phyloP scores from a whole-genome alignment of 352 stramenopile species.

The Globisporangium uncinulatum region DNA sequence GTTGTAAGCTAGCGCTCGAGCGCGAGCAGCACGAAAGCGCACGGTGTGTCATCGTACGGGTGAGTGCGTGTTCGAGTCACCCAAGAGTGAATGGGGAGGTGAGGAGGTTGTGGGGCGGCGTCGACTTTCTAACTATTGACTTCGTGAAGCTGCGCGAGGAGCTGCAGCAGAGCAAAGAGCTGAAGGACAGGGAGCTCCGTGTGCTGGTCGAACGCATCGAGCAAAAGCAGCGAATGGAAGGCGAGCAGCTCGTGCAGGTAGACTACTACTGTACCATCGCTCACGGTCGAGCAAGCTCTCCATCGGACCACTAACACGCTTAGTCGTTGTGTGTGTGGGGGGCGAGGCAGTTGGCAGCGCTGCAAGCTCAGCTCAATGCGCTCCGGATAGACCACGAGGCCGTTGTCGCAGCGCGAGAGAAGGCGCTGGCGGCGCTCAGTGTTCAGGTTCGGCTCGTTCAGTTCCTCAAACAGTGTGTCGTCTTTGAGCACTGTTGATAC shows the following conservation, averaged over 20 bases:
- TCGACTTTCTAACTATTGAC: neutral
- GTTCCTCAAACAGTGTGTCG: too few relatives aligned
- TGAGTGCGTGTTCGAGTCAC: neutral
- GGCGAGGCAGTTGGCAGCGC: neutral
- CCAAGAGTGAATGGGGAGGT: too few relatives aligned
- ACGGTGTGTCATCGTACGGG: neutral
- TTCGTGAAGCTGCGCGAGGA: constrained; percentile 8
- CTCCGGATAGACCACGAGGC: constrained; percentile 14
- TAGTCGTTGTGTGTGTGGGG: too few relatives aligned
- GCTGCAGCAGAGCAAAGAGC: constrained; percentile 9
- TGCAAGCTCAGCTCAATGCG: constrained; percentile 13
- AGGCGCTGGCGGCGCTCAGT: constrained; percentile 7
- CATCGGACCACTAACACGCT: too few relatives aligned
- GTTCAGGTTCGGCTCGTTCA: constrained; percentile 14
- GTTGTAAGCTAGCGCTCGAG: constrained; percentile 12
- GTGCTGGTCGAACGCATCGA: constrained; percentile 2
- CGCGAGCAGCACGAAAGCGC: constrained; percentile 8
- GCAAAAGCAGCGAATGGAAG: constrained; percentile 1
- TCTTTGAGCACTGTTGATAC: neutral
- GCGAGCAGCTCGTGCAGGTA: constrained; percentile 7
- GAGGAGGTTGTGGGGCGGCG: too few relatives aligned
- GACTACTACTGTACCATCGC: too few relatives aligned
- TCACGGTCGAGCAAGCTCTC: too few relatives aligned
- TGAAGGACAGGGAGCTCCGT: constrained; percentile 13
- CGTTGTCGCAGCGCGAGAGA: constrained; percentile 16